Evolutionary conservation across 2,329 filamentous ascomycete species (phyloP).

Genomic region (Elsinoe necatrix): DNA sequence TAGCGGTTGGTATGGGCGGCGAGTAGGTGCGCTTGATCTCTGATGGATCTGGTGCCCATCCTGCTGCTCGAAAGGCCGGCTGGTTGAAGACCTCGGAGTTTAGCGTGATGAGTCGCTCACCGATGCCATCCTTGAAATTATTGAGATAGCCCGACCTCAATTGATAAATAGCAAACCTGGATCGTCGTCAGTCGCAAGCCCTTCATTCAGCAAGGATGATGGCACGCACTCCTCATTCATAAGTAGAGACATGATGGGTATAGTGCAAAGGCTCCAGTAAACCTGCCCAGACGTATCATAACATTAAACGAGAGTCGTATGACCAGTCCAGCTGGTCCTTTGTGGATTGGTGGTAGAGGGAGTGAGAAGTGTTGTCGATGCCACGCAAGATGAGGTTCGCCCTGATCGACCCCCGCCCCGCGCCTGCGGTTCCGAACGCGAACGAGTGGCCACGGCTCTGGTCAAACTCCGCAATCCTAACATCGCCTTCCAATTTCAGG

Average conservation of each 20-base stretch:
- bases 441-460: conserved; percentile 2
- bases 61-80: conserved; percentile 71
- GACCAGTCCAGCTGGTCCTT: conserved; percentile 18
- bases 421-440: background rate
- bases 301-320: conserved; percentile 1
- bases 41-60: conserved; percentile 65
- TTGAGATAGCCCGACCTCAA: conserved; percentile 72
- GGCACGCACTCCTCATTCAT: conserved; percentile 29
- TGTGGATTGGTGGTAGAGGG: background rate
- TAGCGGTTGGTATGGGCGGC: conserved; percentile 73
- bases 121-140: conserved; percentile 73
- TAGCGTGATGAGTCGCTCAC: conserved; percentile 73
- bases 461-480: background rate
- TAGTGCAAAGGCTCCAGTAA: background rate
- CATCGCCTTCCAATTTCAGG: background rate
- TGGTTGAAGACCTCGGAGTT: conserved; percentile 73
- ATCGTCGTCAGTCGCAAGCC: background rate
- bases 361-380: background rate
- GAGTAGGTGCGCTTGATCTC: conserved; percentile 78
- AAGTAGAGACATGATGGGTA: conserved; percentile 29
- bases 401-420: background rate
- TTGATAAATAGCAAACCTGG: conserved; percentile 72
- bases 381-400: background rate
- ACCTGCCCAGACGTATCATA: background rate
- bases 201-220: background rate